These are phyloP conservation scores for Ocimum tenuiflorum DNA, from an alignment of 257 asterid genomes.

Conservation along the genomic window DNA sequence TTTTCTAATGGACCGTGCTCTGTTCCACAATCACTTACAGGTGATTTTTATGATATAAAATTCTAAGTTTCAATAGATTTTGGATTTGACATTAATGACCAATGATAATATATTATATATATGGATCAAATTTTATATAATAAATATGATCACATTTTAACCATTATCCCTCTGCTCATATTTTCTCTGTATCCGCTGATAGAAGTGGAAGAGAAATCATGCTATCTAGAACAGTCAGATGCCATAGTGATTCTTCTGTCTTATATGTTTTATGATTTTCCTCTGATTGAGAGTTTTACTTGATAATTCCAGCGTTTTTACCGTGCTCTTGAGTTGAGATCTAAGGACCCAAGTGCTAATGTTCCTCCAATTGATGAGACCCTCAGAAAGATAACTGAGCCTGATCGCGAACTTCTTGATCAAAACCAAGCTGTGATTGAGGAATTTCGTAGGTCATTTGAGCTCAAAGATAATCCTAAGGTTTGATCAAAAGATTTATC, in stretches of 20 bases:
- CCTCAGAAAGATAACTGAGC: conserved; percentile 67
- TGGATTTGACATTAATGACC: too few species aligned
- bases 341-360: conserved; percentile 67
- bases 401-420: conserved; percentile 57
- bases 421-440: conserved; percentile 49
- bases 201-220: not conserved
- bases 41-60: too few species aligned
- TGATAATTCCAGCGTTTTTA: conserved; percentile 60
- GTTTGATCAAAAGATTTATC: conserved; percentile 26
- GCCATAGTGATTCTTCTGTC: not conserved
- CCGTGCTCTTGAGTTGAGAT: conserved; percentile 67
- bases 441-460: conserved; percentile 56
- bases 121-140: too few species aligned
- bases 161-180: not conserved
- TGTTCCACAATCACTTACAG: not conserved
- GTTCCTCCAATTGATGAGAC: conserved; percentile 86
- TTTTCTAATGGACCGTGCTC: not conserved
- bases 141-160: not conserved
- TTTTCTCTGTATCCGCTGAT: not conserved
- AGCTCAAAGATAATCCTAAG: conserved; percentile 89
- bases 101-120: too few species aligned
- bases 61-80: too few species aligned
- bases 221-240: not conserved
- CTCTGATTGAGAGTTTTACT: not conserved
- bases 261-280: not conserved